Conservation (phyloP, 768 basidiomycete species). For the Guyanaporus albipodus region DNA sequence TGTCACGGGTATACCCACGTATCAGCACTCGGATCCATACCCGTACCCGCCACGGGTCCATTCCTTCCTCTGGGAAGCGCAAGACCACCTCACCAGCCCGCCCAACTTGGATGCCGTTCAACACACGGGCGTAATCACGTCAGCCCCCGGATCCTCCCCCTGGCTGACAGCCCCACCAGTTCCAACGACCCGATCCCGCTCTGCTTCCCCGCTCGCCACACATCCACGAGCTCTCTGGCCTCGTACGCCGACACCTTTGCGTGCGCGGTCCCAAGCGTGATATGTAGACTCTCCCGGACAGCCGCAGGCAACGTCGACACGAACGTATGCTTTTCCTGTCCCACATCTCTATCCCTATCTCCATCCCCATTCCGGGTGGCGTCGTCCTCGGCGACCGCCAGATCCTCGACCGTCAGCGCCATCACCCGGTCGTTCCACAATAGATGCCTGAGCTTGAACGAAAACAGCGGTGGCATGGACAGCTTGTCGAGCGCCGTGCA, state of each 20-base stretch:
- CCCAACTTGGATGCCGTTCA: too few relatives aligned
- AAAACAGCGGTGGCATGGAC: constrained; percentile 49
- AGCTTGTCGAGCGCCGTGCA: constrained; percentile 17
- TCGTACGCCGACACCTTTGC: constrained; percentile 58
- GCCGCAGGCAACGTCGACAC: constrained; percentile 43
- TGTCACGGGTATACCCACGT: too few relatives aligned
- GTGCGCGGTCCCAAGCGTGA: constrained; percentile 78
- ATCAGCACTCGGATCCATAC: too few relatives aligned
- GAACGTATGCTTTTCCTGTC: constrained; percentile 44
- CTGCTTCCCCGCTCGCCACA: constrained; percentile 41
- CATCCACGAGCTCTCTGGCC: constrained; percentile 60
- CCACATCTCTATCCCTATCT: too few relatives aligned
- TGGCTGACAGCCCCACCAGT: constrained; percentile 25
- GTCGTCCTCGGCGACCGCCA: constrained; percentile 38
- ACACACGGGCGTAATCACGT: too few relatives aligned
- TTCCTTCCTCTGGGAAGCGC: too few relatives aligned
- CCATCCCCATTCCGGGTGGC: too few relatives aligned
- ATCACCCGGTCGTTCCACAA: constrained; percentile 79
- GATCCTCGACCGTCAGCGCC: constrained; percentile 67
- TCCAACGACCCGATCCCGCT: constrained; percentile 25
- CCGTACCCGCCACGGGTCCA: too few relatives aligned
- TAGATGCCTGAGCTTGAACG: constrained; percentile 55
- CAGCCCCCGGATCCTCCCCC: constrained; percentile 32
- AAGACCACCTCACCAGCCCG: too few relatives aligned
- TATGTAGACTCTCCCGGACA: constrained; percentile 57